Evolutionary conservation across 768 basidiomycete genomes (phyloP), one percentile per base, ranked within the genome.

Genomic region (Clavulina sp.): DNA sequence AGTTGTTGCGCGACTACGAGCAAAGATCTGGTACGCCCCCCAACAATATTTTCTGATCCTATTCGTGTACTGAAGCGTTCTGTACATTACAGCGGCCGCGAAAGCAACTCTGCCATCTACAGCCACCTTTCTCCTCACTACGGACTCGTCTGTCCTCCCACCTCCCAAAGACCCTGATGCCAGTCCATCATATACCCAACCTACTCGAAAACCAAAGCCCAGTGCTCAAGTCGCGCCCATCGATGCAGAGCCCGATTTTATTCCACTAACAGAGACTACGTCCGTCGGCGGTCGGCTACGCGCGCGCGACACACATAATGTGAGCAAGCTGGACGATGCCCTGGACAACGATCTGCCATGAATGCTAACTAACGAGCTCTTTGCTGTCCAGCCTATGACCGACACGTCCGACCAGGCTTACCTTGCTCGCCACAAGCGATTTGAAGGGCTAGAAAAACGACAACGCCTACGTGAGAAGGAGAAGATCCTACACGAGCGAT

Each of bases 401-500:
- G 83, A 87, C 62, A 85, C 79, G 3, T 83, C 83, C 5, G 88
- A 93, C 65, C 74, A 75, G 23, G 74, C 74, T 4, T 93, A 89
- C 61, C 76, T 83, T 63, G 79, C 78, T 56, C 76, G 85, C 41
- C 88, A 93, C 65, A 74, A 78, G 49, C 87, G 84, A 61, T 89
- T 84, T 64, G 87, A 91, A 63, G 74, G 73, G 13, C 81, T 84
- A 54, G 89, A 92, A 65, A 86, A 85, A 62, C 76, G 86, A 5
- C 78, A 81, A 60, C 80, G 87, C 3, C 68, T 84, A 31, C 77
- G 87, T 51, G 88, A 92, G 66, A 87, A 87, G 65, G 88, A 93
- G 65, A 88, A 88, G 62, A 74, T 92, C 51, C 81, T 84, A 64
- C 81, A 88, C 57, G 87, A 91, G 60, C 85, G 88, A 58, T 88